These are phyloP conservation scores for Fremontodendron californicum DNA, from an alignment of 345 rosid genomes.

Conservation along the genomic window DNA sequence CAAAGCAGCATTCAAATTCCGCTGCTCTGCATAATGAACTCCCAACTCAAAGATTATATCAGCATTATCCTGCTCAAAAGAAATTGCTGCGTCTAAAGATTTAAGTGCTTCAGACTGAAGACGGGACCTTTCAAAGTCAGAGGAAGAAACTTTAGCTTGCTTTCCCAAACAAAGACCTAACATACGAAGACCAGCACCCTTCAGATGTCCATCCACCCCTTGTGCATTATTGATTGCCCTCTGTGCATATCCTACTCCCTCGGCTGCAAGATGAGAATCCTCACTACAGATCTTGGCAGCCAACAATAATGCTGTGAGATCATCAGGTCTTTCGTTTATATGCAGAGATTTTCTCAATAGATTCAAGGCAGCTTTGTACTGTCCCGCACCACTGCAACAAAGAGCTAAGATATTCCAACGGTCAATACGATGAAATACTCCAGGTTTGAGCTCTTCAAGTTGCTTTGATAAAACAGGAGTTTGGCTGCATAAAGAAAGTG, in stretches of 20 bases:
- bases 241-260: slow-evolving; percentile 69
- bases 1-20: slow-evolving; percentile 66
- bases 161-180: slow-evolving; percentile 86
- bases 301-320: slow-evolving; percentile 62
- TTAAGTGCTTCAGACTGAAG: slow-evolving; percentile 80
- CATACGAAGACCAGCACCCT: slow-evolving; percentile 65
- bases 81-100: slow-evolving; percentile 61
- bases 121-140: slow-evolving; percentile 77
- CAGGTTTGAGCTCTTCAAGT: slow-evolving; percentile 80
- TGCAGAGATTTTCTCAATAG: slow-evolving; percentile 78
- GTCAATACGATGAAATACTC: slow-evolving; percentile 68
- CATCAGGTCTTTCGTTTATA: slow-evolving; percentile 69
- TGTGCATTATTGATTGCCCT: slow-evolving; percentile 57
- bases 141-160: slow-evolving; percentile 66
- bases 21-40: slow-evolving; percentile 78
- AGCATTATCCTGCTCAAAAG: slow-evolving; percentile 62
- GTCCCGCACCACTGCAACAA: slow-evolving; percentile 62
- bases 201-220: slow-evolving; percentile 64
- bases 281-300: slow-evolving; percentile 86
- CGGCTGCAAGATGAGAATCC: slow-evolving; percentile 70
- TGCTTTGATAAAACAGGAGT: slow-evolving; percentile 73
- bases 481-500: slow-evolving; percentile 65
- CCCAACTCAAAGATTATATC: slow-evolving; percentile 81
- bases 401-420: slow-evolving; percentile 88
- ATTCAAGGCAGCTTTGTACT: slow-evolving; percentile 58